A percentile compares a stretch with the other conserved stretches of the same genome.
Conservation (phyloP, 345 rosid species). For the Nasturtium officinale region DNA sequence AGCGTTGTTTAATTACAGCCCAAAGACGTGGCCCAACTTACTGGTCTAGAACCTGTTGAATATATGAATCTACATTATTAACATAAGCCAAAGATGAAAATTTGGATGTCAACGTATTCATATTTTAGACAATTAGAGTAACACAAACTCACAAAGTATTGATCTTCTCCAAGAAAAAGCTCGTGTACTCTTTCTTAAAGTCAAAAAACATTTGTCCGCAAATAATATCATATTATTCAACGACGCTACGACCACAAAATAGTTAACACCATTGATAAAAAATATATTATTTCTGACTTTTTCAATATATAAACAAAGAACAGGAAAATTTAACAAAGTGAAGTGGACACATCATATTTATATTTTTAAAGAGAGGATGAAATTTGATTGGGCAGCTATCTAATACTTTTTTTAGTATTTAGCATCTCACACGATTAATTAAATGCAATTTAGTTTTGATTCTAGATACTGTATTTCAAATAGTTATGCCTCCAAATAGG, state of each 20-base stretch:
- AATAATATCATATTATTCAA: background rate
- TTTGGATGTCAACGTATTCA: conserved; percentile 10
- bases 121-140: background rate
- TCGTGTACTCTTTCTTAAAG: conserved; percentile 12
- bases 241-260: conserved; percentile 22
- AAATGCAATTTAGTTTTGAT: background rate
- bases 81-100: background rate
- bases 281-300: conserved; percentile 2
- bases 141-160: background rate
- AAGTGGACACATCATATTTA: background rate
- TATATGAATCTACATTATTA: no score
- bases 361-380: background rate
- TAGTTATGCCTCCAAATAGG: background rate
- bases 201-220: conserved; percentile 19
- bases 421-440: background rate
- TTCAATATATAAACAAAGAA: conserved; percentile 6
- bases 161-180: background rate
- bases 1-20: no score
- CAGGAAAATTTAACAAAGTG: background rate
- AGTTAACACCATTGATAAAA: background rate
- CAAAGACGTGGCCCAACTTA: no score
- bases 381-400: conserved; percentile 38
- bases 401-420: background rate
- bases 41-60: no score
- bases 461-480: conserved; percentile 9